Conservation (phyloP, 768 basidiomycete species). For the Boletus subcaerulescens region DNA sequence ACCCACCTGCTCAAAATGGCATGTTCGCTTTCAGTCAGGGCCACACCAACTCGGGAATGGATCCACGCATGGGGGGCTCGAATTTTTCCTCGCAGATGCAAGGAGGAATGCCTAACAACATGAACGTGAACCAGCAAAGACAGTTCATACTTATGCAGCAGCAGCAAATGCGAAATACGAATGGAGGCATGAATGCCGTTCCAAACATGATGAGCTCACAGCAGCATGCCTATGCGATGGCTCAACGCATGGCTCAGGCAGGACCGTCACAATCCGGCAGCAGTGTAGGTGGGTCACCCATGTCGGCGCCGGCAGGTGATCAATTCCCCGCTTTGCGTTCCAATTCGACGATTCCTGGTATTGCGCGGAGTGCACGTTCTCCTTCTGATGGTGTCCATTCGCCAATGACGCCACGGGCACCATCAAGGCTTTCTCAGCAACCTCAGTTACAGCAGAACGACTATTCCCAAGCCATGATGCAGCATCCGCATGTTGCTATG, state of each 20-base stretch:
- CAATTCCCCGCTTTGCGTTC: slow-evolving; percentile 54
- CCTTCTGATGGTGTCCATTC: slow-evolving; percentile 62
- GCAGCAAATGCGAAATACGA: slow-evolving; percentile 29
- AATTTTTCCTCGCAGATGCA: slow-evolving; percentile 30
- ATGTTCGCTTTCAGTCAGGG: slow-evolving; percentile 31
- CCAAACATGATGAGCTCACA: slow-evolving; percentile 34
- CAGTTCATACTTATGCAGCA: slow-evolving; percentile 43
- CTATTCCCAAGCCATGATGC: slow-evolving; percentile 37
- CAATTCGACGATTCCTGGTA: slow-evolving; percentile 64
- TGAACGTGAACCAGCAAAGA: slow-evolving; percentile 41
- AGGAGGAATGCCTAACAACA: slow-evolving; percentile 25
- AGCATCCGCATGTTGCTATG: slow-evolving; percentile 35
- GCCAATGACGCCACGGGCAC: slow-evolving; percentile 39
- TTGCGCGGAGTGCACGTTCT: slow-evolving; percentile 70
- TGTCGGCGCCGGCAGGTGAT: slow-evolving; percentile 38
- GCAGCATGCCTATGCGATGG: slow-evolving; percentile 34
- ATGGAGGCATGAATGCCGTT: slow-evolving; percentile 24
- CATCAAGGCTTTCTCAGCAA: slow-evolving; percentile 36
- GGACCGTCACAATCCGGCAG: slow-evolving; percentile 33
- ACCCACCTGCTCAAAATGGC: slow-evolving; percentile 28
- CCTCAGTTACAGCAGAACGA: slow-evolving; percentile 50
- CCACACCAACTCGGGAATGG: slow-evolving; percentile 25
- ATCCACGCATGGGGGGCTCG: slow-evolving; percentile 29
- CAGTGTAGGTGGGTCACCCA: slow-evolving; percentile 39
- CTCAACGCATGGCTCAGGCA: slow-evolving; percentile 45